Evolutionary conservation across 805 yeast species (phyloP).

Genomic region (Lipomyces mesembrius): DNA sequence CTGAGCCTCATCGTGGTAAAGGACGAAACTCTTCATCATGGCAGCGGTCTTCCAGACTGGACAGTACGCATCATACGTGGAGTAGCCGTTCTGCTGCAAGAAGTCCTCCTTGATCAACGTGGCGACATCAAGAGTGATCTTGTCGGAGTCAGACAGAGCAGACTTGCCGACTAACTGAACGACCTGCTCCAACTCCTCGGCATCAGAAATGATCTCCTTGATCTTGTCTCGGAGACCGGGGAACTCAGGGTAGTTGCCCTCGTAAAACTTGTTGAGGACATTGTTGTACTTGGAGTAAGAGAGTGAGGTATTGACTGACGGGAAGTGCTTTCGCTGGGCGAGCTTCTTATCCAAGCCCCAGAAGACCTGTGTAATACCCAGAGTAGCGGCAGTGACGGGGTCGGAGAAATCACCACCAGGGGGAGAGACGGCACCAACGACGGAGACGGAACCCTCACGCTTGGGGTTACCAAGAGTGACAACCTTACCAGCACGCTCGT

Average conservation of each 20-base stretch:
- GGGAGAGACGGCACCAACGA: slow-evolving; percentile 99
- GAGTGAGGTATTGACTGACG: slow-evolving; percentile 93
- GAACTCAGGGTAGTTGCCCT: slow-evolving; percentile 84
- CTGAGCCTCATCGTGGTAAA: slow-evolving; percentile 96
- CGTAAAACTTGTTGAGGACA: slow-evolving; percentile 84
- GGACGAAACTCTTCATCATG: slow-evolving; percentile 94
- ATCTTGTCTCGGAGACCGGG: slow-evolving; percentile 87
- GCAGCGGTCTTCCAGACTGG: slow-evolving; percentile 99
- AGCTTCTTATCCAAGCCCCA: slow-evolving; percentile 99
- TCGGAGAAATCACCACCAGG: slow-evolving; percentile 99
- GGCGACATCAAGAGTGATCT: slow-evolving; percentile 93
- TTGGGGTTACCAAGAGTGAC: slow-evolving; percentile 94
- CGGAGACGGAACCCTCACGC: slow-evolving; percentile 97
- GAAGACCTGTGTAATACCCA: slow-evolving; percentile 99
- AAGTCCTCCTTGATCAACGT: slow-evolving; percentile 93
- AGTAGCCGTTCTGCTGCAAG: slow-evolving; percentile 99
- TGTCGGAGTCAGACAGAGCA: slow-evolving; percentile 94
- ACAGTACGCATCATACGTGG: slow-evolving; percentile 97
- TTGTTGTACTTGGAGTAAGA: slow-evolving; percentile 96
- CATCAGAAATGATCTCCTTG: slow-evolving; percentile 91
- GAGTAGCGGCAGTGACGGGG: slow-evolving; percentile 97
- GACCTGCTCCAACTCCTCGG: slow-evolving; percentile 98
- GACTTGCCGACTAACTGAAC: slow-evolving; percentile 99
- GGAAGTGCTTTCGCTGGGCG: slow-evolving; percentile 99
- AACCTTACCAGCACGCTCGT: slow-evolving; percentile 99